Evolutionary conservation across 2,329 filamentous ascomycete genomes (phyloP), one percentile per base, ranked within the genome.

Genomic region (Clarireedia monteithiana): DNA sequence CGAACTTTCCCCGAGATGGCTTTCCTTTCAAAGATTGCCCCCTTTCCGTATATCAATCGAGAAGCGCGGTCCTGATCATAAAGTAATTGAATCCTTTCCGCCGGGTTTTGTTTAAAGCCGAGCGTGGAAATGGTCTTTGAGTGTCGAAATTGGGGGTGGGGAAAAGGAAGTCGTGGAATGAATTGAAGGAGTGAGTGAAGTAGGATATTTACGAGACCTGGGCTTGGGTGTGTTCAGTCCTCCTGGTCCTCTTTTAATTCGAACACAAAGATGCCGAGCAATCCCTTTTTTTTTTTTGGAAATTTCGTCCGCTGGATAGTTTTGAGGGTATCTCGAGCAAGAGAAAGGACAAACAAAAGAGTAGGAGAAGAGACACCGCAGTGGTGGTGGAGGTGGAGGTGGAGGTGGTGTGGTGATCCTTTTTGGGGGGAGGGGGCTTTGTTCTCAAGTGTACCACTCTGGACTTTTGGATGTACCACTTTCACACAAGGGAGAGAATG

Each of bases 21-120:
- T 12, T 24, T 36, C 26, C 46, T 44, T 50, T 30, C 34, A 12
- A 14, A 24, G 46, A 44, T 50, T 50, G 17, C 46, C 45, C 53
- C 53, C 53, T 55, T 55, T 50, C 45, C 14, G 24, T 20, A 47
- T 30, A 27, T 53, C 23, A 46, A 24, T 26, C 42, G 44, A 24
- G 26, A 47, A 15, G 20, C 23, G 15, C 14, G 20, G 44, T 47
- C 15, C 26, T 23, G 40, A 24, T 44, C 17, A 44, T 10, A 10
- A 20, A 12, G 40, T 44, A 44, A 14, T 47, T n/a, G 7, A 10
- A n/a, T 27, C 23, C 23, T 27, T 26, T 27, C 26, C 7, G 14
- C 4, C 20, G 10, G 10, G 3, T 47, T 47, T 47, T 12, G 20
- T 47, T 24, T 47, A 27, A 14, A 27, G 27, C 44, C 44, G 24